Base-by-base conservation (phyloP, 1,284 basidiomycete genomes). In the Farysia itapuensis region DNA sequence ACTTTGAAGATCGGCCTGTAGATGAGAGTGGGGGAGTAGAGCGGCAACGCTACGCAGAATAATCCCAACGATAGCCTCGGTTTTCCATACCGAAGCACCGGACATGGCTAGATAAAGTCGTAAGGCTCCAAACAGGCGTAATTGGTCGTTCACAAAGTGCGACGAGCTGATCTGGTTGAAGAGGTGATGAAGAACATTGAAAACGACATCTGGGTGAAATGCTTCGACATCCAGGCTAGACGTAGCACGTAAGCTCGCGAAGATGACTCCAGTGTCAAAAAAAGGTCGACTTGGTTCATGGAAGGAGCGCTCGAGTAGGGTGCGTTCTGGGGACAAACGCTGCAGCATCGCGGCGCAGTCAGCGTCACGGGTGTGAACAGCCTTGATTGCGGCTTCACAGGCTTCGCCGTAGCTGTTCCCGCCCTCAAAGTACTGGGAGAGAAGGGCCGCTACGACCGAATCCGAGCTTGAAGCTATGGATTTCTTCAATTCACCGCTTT, bases 131-230 rank as follows among this genome's bases (percentile, higher is more conserved):
- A 93, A 74, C 22, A 87, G 79, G 5, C 92, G 84, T 33, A 86
- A 77, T 74, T 95, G 90, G 70, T 95, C 90, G 70, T 90, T 89
- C 56, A 94, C 82, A 31, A 96, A 81, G n/a, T 85, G 85, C 0
- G 85, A 84, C 2, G 79, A 77, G 49, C 87, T 82, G 21, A 92
- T 79, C 29, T 81, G 80, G 6, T 85, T 81, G 58, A 94, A 84
- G 8, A 94, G 79, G 41, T 84, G 83, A 43, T 88, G 84, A 19
- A 70, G 29, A 4, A 63, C 52, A 30, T 67, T 52, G 42, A 64
- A 71, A 18, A 39, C 34, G 12, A 46, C 37, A 11, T 51, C 43
- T 6, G 40, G 38, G 11, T 41, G 28, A 32, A 48, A 52, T 0
- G 48, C 37, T 11, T 33, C 34, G 21, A 57, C 26, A 1, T 53